Base-by-base conservation (phyloP, 2,329 filamentous ascomycete genomes). In the Alternaria postmessia region DNA sequence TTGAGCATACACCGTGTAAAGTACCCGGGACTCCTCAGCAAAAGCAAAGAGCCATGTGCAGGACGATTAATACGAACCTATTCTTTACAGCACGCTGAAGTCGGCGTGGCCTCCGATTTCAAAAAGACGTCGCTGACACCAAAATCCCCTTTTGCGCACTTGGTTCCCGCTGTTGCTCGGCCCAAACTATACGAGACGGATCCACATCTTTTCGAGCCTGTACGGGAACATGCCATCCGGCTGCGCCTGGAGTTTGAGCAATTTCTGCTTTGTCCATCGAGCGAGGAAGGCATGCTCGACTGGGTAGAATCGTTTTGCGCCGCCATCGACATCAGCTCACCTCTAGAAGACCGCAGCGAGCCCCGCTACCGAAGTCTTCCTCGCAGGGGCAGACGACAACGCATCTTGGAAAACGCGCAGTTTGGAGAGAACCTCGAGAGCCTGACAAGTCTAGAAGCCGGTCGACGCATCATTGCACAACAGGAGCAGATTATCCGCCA, bases 161-260 rank as follows among this genome's bases (percentile, higher is more conserved):
- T 84, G 24, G 75, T 84, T 3, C 82, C 82, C 22, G 63, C 68
- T 3, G 63, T 75, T 4, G 78, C 80, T 48, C 80, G 65, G 56
- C 71, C 69, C 65, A 79, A 74, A 72, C 63, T 79, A 24, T 83
- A 75, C 69, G 78, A 81, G 61, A 81, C 80, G 34, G 82, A 84
- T 62, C 80, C 82, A 9, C 75, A 80, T 20, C 70, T 83, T 6
- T 84, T 83, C 68, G 78, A 80, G 58, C 73, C 78, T 1, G 75
- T 81, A 14, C 71, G 76, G 6, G 81, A 84, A 63, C 89, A 89
- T 74, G 89, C 90, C 12, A 87, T 93, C 61, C 87, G 91, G n/a
- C 74, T 93, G 60, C 85, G 91, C 28, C 85, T 88, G 32, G 91
- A 93, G 77, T 87, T 88, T 2, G 89, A 93, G 66, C 91, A 93